Conservation (phyloP, 2,329 filamentous ascomycete genomes). For the Fragosphaeria purpurea region DNA sequence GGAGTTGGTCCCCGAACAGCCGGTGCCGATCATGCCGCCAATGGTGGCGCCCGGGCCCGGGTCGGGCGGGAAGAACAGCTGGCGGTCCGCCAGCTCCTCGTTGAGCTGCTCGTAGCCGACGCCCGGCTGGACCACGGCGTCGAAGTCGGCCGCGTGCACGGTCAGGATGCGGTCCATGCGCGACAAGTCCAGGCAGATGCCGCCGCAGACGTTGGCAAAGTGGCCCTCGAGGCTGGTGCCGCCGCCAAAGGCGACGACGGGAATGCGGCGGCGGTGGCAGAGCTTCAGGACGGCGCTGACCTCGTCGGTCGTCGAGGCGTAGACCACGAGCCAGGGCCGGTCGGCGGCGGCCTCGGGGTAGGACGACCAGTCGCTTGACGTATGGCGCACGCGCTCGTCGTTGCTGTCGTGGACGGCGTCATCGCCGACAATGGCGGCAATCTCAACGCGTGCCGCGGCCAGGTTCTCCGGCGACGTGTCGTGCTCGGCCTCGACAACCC, state of each 20-base stretch:
- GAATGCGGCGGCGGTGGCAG: constrained; percentile 68
- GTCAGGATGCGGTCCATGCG: constrained; percentile 63
- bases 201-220: constrained; percentile 61
- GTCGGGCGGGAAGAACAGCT: constrained; percentile 76
- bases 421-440: constrained; percentile 50
- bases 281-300: constrained; percentile 78
- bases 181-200: constrained; percentile 66
- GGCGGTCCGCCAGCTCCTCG: constrained; percentile 54
- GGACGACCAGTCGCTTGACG: constrained; percentile 53
- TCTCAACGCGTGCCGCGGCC: constrained; percentile 57
- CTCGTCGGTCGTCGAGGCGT: constrained; percentile 66
- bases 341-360: constrained; percentile 39
- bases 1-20: constrained; percentile 51
- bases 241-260: constrained; percentile 56
- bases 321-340: constrained; percentile 59
- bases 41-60: constrained; percentile 78
- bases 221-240: constrained; percentile 73
- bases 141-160: constrained; percentile 58
- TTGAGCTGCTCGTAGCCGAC: constrained; percentile 74
- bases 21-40: constrained; percentile 65
- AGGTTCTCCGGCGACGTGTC: constrained; percentile 52
- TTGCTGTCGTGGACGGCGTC: constrained; percentile 52
- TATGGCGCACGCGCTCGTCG: constrained; percentile 44
- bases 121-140: constrained; percentile 60
- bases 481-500: constrained; percentile 39